Evolutionary conservation across 2,329 filamentous ascomycete genomes (phyloP).

Genomic region (Talaromyces sp.): DNA sequence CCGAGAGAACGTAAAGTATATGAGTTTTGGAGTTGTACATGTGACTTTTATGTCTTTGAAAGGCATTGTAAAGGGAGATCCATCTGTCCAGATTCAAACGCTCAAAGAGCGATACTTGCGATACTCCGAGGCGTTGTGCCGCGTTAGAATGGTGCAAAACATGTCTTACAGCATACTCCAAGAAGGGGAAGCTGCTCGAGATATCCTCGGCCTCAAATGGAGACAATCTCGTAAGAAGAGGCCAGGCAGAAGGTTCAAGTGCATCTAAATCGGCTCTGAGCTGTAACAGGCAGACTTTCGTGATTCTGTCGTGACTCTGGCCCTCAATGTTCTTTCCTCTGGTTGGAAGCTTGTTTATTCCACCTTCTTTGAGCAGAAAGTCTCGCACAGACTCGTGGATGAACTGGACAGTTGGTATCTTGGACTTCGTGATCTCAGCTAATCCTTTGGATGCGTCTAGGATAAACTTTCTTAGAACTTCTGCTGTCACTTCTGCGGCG

Average conservation of each 20-base stretch:
- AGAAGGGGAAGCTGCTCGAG: background rate
- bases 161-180: background rate
- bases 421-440: slow-evolving; percentile 40
- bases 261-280: too few species aligned
- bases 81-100: background rate
- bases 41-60: too few species aligned
- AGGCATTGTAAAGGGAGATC: background rate
- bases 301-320: background rate
- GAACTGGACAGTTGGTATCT: slow-evolving; percentile 45
- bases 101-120: background rate
- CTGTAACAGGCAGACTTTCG: background rate
- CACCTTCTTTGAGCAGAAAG: slow-evolving; percentile 39
- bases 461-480: background rate
- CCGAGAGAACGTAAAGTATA: background rate
- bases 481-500: background rate
- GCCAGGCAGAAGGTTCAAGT: too few species aligned
- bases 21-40: too few species aligned
- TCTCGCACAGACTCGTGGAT: slow-evolving; percentile 43
- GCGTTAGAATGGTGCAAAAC: background rate
- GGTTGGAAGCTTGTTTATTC: slow-evolving; percentile 23
- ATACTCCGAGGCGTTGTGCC: background rate
- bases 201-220: too few species aligned
- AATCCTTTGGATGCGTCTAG: slow-evolving; percentile 37
- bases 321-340: background rate
- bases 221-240: too few species aligned